Base-by-base conservation (phyloP, 208 protist genomes). In the Tetramitus jugosus region DNA sequence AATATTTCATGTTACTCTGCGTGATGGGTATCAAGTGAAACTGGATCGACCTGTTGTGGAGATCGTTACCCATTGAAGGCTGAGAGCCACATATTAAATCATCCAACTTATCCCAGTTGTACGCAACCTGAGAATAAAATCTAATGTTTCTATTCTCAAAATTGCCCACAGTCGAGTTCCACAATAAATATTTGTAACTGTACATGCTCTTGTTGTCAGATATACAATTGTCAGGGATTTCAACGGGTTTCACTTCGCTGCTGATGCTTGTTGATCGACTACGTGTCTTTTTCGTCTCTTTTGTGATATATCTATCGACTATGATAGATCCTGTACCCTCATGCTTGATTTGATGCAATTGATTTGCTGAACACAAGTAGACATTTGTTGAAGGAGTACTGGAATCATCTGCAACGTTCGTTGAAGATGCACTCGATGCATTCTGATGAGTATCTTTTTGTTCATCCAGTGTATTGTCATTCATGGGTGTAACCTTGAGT, bases 81-180 rank as follows among this genome's bases (percentile, higher is more conserved):
- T 76, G 56, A 45, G 43, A 29, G 14, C 71, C 71, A 45, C 71
- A 76, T 52, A 76, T 65, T 1, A 76, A 26, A 37, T 61, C 37
- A 76, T 76, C 71, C 17, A 76, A 67, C n/a, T 61, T 67, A 26
- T 76, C 52, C 71, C 71, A 76, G 13, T 53, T 43, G 33, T 76
- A 76, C 8, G 43, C 60, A 45, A 45, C 71, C 29, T 13, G 4
- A 4, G 62, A 69, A 45, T 69, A 43, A n/a, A 69, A 69, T n/a
- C 39, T 7, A n/a, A 29, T 69, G 3, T 26, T 37, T 45, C 62
- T 2, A 42, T 29, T 43, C 43, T 69, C 62, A 43, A 37, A 69
- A 42, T 29, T 69, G 14, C 23, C 10, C 7, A 69, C 8, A 39
- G 62, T 69, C 43, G 62, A 37, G 43, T 69, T 69, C 37, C 39